A percentile compares a stretch with the other conserved stretches of the same genome.
phyloP scores from a whole-genome alignment of 805 yeast species.

The Cyberlindnera xylosilytica region DNA sequence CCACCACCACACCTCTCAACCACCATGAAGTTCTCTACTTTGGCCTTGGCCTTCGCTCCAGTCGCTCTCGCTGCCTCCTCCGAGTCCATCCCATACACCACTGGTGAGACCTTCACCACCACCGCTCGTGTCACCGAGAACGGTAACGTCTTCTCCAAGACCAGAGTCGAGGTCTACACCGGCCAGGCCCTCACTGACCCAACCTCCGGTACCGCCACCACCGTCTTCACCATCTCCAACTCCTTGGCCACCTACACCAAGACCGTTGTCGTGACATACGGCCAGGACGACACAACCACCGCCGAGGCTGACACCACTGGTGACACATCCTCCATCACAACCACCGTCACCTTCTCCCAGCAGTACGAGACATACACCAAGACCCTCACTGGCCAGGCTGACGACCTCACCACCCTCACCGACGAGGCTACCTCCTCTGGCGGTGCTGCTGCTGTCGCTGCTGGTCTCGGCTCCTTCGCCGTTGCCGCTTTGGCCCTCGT shows the following conservation, averaged over 20 bases:
- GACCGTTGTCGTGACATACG: conserved; percentile 5
- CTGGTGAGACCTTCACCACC: conserved; percentile 2
- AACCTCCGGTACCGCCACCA: conserved; percentile 7
- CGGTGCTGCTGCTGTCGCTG: neutral
- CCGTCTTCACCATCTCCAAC: conserved; percentile 5
- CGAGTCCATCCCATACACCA: neutral
- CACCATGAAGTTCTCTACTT: neutral
- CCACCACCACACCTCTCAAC: too few relatives aligned
- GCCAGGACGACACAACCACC: neutral
- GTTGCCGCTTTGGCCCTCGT: too few relatives aligned
- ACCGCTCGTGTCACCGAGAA: neutral
- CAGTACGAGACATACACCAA: conserved; percentile 3
- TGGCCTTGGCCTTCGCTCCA: neutral
- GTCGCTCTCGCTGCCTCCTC: neutral
- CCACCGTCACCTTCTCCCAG: neutral
- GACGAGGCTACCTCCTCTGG: neutral
- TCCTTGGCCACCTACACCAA: conserved; percentile 5
- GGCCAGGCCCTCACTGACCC: conserved; percentile 5
- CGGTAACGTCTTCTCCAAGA: conserved; percentile 4
- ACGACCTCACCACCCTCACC: neutral
- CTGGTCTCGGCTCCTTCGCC: neutral
- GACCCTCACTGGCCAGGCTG: neutral
- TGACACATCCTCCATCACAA: neutral
- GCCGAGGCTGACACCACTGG: neutral
- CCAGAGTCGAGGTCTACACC: conserved; percentile 7